A percentile compares a stretch with the other conserved stretches of the same genome.
phyloP scores from a whole-genome alignment of 768 basidiomycete species.

The Xerocomellus chrysenteron region DNA sequence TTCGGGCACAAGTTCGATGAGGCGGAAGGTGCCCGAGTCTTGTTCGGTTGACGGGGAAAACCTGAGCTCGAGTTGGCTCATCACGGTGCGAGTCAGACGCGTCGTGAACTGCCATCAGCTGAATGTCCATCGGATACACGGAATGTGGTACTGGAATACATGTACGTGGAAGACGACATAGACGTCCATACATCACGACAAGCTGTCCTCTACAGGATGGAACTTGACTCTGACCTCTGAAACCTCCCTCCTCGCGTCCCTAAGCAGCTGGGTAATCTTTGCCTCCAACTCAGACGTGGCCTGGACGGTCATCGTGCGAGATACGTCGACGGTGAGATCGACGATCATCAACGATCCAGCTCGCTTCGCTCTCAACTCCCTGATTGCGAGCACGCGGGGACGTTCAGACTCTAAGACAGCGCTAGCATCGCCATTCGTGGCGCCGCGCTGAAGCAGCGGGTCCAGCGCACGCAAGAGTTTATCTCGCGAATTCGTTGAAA shows the following conservation, averaged over 20 bases:
- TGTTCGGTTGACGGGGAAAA: slow-evolving; percentile 50
- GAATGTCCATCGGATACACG: too few relatives aligned
- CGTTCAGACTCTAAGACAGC: not conserved
- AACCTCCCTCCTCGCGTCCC: slow-evolving; percentile 59
- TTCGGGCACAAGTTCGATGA: slow-evolving; percentile 74
- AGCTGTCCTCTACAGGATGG: slow-evolving; percentile 36
- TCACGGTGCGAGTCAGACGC: not conserved
- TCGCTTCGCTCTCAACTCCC: slow-evolving; percentile 66
- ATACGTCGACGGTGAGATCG: slow-evolving; percentile 76
- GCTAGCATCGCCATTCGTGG: slow-evolving; percentile 18
- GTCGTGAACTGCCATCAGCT: too few relatives aligned
- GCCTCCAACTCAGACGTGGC: slow-evolving; percentile 62
- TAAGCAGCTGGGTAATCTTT: slow-evolving; percentile 55
- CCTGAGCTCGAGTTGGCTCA: slow-evolving; percentile 39
- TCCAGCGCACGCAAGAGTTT: slow-evolving; percentile 56
- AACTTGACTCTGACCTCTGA: slow-evolving; percentile 73
- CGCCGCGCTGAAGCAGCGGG: slow-evolving; percentile 45
- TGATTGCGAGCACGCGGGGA: slow-evolving; percentile 43
- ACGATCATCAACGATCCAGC: slow-evolving; percentile 82
- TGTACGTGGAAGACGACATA: not conserved
- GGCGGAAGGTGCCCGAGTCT: slow-evolving; percentile 58
- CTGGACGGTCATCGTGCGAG: slow-evolving; percentile 52
- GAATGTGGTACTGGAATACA: not conserved
- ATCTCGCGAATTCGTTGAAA: slow-evolving; percentile 53
- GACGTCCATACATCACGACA: slow-evolving; percentile 5